Evolutionary conservation across 83 land plant species (phyloP).

Genomic region (Picea abies): DNA sequence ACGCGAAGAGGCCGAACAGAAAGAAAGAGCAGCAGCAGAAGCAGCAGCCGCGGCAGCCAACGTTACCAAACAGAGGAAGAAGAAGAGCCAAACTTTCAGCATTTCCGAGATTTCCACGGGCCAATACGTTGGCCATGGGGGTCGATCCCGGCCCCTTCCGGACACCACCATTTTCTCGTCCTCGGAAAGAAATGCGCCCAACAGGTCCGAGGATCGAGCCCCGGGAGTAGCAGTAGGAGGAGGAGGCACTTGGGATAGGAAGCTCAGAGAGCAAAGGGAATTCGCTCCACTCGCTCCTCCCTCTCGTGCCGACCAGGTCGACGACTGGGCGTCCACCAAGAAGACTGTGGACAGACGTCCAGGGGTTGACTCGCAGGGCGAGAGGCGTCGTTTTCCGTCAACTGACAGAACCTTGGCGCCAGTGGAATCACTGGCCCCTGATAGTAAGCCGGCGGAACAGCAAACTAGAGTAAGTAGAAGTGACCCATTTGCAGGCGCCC

Average conservation of each 20-base stretch:
- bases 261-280: background rate
- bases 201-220: background rate
- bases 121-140: conserved; percentile 29
- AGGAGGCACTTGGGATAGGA: background rate
- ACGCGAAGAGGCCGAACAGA: conserved; percentile 11
- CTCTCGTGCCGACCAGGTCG: conserved; percentile 20
- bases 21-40: background rate
- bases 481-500: conserved; percentile 16
- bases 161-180: background rate
- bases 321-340: conserved; percentile 4
- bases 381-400: background rate
- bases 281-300: background rate
- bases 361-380: background rate
- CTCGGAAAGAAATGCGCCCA: background rate
- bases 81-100: conserved; percentile 12
- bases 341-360: background rate
- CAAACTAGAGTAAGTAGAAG: background rate
- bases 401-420: background rate
- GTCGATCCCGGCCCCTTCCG: background rate
- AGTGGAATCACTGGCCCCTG: background rate
- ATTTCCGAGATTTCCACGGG: conserved; percentile 19
- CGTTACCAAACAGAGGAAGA: conserved; percentile 9
- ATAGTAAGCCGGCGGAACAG: background rate
- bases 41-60: background rate
- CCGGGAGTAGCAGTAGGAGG: background rate